Percentiles rank a stretch among this genome's conserved stretches.
These are phyloP conservation scores for Penicillium pancosmium DNA, from an alignment of 495 filamentous ascomycete species.

Conservation along the genomic window DNA sequence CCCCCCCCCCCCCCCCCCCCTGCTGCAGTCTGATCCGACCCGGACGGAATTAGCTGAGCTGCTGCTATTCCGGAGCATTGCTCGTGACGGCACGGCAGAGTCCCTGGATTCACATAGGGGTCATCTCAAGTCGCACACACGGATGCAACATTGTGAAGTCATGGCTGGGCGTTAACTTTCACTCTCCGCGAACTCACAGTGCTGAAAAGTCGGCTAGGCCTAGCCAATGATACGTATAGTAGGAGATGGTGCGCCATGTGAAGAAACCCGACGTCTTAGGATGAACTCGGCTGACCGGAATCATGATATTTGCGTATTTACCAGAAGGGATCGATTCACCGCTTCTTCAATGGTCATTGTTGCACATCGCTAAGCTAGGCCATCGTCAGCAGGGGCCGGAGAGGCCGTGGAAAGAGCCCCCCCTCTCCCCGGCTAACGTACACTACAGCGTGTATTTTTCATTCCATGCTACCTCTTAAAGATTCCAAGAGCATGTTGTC, in stretches of 20 bases:
- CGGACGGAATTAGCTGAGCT: constrained; percentile 8
- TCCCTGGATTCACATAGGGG: constrained; percentile 15
- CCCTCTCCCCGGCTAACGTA: constrained; percentile 12
- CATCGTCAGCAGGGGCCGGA: constrained; percentile 27
- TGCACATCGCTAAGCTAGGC: constrained; percentile 29
- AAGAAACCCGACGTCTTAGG: constrained; percentile 12
- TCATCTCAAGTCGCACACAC: constrained; percentile 33
- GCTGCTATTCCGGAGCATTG: constrained; percentile 19
- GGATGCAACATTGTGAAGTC: constrained; percentile 40
- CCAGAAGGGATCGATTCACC: constrained; percentile 15
- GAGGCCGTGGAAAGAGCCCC: constrained; percentile 9
- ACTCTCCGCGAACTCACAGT: constrained; percentile 7
- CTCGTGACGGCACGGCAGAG: constrained; percentile 27
- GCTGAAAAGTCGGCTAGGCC: constrained; percentile 19
- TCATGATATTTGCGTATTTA: constrained; percentile 1
- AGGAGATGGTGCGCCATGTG: constrained; percentile 22
- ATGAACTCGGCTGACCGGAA: constrained; percentile 27
- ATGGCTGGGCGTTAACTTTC: constrained; percentile 19
- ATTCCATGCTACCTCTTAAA: constrained; percentile 29
- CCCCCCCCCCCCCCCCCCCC: too few relatives aligned
- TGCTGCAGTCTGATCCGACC: constrained; percentile 11
- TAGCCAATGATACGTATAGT: constrained; percentile 19
- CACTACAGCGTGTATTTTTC: constrained; percentile 23
- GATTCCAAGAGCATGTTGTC: constrained; percentile 33
- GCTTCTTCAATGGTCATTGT: constrained; percentile 28